phyloP scores from a whole-genome alignment of 768 basidiomycete species.

The Leccinum disarticulatum region DNA sequence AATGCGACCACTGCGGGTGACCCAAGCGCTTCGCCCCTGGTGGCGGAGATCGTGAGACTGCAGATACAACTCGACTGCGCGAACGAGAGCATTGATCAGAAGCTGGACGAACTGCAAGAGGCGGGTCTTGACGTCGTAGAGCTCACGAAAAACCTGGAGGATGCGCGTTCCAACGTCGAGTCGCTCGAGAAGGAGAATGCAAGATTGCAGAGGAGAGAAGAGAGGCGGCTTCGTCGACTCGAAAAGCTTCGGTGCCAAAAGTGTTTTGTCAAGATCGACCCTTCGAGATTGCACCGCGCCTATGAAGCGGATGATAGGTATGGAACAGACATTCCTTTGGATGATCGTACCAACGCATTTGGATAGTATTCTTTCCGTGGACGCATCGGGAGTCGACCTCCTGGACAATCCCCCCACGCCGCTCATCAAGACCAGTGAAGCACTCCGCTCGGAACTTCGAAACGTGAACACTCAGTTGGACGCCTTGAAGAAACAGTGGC shows the following conservation, averaged over 20 bases:
- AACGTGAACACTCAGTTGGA: slow-evolving; percentile 63
- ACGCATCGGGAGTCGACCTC: slow-evolving; percentile 47
- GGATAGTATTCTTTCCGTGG: slow-evolving; percentile 47
- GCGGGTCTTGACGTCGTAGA: slow-evolving; percentile 74
- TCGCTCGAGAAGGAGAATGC: slow-evolving; percentile 68
- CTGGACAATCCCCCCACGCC: slow-evolving; percentile 65
- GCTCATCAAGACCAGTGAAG: slow-evolving; percentile 66
- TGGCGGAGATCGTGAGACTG: slow-evolving; percentile 71
- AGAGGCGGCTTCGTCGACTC: slow-evolving; percentile 61
- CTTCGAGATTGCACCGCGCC: slow-evolving; percentile 40
- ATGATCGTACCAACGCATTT: slow-evolving; percentile 8
- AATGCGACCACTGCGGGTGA: slow-evolving; percentile 57
- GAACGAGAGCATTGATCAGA: slow-evolving; percentile 85
- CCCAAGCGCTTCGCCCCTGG: slow-evolving; percentile 55
- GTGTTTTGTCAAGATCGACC: slow-evolving; percentile 63
- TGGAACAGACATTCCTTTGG: background rate
- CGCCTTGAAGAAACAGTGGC: slow-evolving; percentile 67
- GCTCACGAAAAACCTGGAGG: slow-evolving; percentile 67
- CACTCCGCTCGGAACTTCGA: slow-evolving; percentile 56
- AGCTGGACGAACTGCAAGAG: slow-evolving; percentile 82
- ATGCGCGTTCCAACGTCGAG: slow-evolving; percentile 58
- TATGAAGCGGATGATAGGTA: slow-evolving; percentile 65
- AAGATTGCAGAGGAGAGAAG: slow-evolving; percentile 63
- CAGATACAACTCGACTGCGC: slow-evolving; percentile 75
- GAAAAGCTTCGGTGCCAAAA: slow-evolving; percentile 66